Evolutionary conservation across 2,329 filamentous ascomycete species (phyloP).

Genomic region (Xylaria sp.): DNA sequence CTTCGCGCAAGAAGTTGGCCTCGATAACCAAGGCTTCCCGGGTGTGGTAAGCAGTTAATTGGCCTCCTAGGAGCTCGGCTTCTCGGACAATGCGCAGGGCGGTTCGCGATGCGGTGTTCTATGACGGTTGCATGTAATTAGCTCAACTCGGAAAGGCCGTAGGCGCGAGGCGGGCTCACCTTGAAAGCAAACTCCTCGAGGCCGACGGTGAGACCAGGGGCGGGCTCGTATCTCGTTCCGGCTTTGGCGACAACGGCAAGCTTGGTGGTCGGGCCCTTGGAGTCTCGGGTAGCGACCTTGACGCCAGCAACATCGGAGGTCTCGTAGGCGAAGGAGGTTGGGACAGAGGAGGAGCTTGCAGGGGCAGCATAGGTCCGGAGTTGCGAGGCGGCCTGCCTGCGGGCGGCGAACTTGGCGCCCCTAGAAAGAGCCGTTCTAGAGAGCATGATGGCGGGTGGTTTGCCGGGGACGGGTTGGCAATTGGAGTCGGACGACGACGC

Average conservation of each 20-base stretch:
- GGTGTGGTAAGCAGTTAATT: conserved; percentile 86
- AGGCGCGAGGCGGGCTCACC: conserved; percentile 58
- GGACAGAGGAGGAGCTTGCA: conserved; percentile 56
- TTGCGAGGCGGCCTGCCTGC: conserved; percentile 63
- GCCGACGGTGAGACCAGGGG: conserved; percentile 87
- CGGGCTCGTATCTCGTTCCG: conserved; percentile 88
- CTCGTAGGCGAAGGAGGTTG: conserved; percentile 83
- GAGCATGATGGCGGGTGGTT: conserved; percentile 64
- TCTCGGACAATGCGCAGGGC: conserved; percentile 93
- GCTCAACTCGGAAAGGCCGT: conserved; percentile 44
- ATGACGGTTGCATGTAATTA: conserved; percentile 51
- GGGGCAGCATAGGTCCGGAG: conserved; percentile 59
- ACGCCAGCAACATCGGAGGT: conserved; percentile 83
- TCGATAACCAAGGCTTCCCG: conserved; percentile 91
- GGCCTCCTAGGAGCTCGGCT: conserved; percentile 90
- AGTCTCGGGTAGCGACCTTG: conserved; percentile 91
- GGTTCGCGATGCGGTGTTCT: conserved; percentile 88
- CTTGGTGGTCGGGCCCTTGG: conserved; percentile 85
- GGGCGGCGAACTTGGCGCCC: conserved; percentile 63
- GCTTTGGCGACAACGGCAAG: conserved; percentile 92
- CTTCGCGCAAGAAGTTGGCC: conserved; percentile 92
- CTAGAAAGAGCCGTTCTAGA: conserved; percentile 65
- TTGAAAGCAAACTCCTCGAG: conserved; percentile 98
- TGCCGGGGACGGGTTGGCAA: conserved; percentile 63
- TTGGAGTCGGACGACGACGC: conserved; percentile 43